These are phyloP conservation scores for Pholiota molesta DNA, from an alignment of 768 basidiomycete species.

Conservation along the genomic window DNA sequence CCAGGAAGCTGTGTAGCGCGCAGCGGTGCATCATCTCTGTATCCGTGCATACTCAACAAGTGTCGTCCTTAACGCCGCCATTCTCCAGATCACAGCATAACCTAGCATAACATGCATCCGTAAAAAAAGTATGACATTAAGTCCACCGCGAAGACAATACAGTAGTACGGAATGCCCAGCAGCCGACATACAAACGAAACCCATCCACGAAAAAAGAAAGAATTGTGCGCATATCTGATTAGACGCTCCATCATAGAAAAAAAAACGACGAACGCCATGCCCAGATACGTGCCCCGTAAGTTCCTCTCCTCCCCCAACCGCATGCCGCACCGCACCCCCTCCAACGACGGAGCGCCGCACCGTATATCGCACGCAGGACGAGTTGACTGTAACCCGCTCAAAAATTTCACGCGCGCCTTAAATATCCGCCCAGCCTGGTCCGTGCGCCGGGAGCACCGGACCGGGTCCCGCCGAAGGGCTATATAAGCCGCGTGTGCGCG, in stretches of 20 bases:
- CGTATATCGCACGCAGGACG: slow-evolving; percentile 22
- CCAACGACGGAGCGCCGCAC: slow-evolving; percentile 22
- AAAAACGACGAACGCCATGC: slow-evolving; percentile 64
- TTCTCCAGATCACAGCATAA: too few species aligned
- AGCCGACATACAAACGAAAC: not conserved
- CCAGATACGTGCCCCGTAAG: slow-evolving; percentile 53
- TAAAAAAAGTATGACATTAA: not conserved
- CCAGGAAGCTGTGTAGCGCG: not conserved
- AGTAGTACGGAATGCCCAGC: too few species aligned
- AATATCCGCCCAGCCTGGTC: slow-evolving; percentile 26
- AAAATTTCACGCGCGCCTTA: slow-evolving; percentile 24
- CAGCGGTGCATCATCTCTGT: not conserved
- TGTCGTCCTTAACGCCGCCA: too few species aligned
- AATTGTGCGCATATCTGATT: slow-evolving; percentile 71
- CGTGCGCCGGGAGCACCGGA: slow-evolving; percentile 34
- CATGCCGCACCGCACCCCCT: slow-evolving; percentile 21
- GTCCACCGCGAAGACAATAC: too few species aligned
- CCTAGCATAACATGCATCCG: too few species aligned
- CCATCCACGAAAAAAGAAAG: not conserved
- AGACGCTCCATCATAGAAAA: slow-evolving; percentile 55
- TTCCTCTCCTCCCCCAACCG: slow-evolving; percentile 46
- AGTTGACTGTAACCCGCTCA: slow-evolving; percentile 34
- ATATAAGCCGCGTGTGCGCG: slow-evolving; percentile 20
- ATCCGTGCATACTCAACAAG: not conserved
- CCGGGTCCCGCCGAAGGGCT: too few species aligned